Evolutionary conservation across 1,139 yeast species (phyloP).

Genomic region (Geotrichum histeridarum): DNA sequence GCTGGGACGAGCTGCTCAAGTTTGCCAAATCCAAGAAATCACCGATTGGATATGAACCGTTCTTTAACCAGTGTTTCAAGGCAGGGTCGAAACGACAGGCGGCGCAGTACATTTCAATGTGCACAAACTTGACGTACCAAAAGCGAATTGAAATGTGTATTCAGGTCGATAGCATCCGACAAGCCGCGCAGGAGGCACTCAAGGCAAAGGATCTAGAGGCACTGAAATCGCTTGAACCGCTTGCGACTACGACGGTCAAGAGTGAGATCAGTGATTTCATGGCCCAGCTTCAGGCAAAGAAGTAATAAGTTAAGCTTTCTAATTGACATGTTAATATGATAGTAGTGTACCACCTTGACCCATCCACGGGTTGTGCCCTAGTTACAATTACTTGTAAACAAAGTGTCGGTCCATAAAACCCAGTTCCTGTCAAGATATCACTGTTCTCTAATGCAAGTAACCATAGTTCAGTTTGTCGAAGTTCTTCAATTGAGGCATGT

Average conservation of each 20-base stretch:
- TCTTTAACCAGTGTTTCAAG: constrained; percentile 50
- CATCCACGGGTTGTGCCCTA: neutral
- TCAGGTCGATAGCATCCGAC: constrained; percentile 48
- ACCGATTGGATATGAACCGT: constrained; percentile 69
- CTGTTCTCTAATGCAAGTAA: no score
- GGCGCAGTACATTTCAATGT: constrained; percentile 39
- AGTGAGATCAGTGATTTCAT: constrained; percentile 34
- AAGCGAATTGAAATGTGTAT: constrained; percentile 50
- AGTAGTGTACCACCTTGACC: neutral
- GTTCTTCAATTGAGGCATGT: no score
- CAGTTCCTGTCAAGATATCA: no score
- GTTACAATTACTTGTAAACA: neutral
- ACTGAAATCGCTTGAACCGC: constrained; percentile 39
- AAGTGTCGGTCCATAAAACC: neutral
- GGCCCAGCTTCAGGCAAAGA: constrained; percentile 27
- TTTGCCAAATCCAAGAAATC: constrained; percentile 50
- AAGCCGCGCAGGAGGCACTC: constrained; percentile 59
- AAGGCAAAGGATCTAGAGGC: constrained; percentile 49
- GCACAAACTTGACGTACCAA: constrained; percentile 36
- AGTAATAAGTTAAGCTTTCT: neutral
- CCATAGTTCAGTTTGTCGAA: no score
- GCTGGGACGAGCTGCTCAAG: constrained; percentile 58
- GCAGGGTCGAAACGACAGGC: constrained; percentile 48
- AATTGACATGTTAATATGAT: neutral
- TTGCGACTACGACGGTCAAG: constrained; percentile 33